These are phyloP conservation scores for Fusarium secorum DNA, from an alignment of 2,329 filamentous ascomycete species.

Conservation along the genomic window DNA sequence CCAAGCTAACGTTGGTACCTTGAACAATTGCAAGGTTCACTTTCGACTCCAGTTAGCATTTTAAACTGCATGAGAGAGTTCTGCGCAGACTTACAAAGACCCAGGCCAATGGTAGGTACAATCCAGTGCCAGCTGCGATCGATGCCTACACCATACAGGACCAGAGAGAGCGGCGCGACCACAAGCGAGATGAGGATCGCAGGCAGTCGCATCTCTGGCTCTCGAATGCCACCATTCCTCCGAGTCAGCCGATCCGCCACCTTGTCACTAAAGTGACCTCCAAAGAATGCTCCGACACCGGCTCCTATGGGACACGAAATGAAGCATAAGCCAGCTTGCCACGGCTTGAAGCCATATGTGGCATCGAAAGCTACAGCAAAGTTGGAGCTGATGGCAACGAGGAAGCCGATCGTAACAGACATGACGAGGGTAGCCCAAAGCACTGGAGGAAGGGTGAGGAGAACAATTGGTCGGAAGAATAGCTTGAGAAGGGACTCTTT, in stretches of 20 bases:
- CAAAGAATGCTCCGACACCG: constrained; percentile 52
- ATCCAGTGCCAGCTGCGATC: constrained; percentile 61
- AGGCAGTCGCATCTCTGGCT: constrained; percentile 67
- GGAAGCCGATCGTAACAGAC: constrained; percentile 63
- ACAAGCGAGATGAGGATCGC: constrained; percentile 60
- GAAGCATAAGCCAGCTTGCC: constrained; percentile 61
- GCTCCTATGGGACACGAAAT: constrained; percentile 58
- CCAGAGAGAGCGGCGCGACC: constrained; percentile 55
- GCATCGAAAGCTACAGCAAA: constrained; percentile 53
- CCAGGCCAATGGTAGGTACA: constrained; percentile 62
- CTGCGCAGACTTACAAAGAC: constrained; percentile 41
- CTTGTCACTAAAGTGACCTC: constrained; percentile 57
- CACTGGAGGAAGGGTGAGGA: constrained; percentile 60
- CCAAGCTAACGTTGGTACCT: constrained; percentile 62
- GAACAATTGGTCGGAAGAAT: constrained; percentile 57
- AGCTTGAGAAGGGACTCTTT: constrained; percentile 57
- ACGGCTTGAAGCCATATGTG: constrained; percentile 55
- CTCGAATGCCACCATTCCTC: constrained; percentile 63
- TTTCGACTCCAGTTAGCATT: accelerated
- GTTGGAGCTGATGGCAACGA: constrained; percentile 64
- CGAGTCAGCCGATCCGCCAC: constrained; percentile 58
- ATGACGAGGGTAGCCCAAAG: constrained; percentile 64
- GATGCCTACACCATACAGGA: constrained; percentile 59
- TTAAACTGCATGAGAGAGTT: accelerated
- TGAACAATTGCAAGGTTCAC: constrained; percentile 64